Base-by-base conservation (phyloP, 352 stramenopile genomes). In the Hyaloperonospora arabidopsidis region DNA sequence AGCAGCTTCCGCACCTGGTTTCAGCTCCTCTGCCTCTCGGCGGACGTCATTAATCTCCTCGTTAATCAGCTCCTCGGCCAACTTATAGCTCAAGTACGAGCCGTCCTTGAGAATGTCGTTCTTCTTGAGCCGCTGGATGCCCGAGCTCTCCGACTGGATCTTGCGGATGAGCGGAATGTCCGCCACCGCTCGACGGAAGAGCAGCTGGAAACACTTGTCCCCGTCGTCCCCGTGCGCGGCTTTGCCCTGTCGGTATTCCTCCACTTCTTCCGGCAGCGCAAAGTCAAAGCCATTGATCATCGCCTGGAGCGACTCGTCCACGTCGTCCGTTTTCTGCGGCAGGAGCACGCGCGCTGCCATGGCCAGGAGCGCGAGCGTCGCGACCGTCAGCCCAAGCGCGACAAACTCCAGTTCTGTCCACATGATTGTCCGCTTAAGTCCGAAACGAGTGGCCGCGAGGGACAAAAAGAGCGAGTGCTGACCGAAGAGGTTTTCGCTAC, bases 211-310 rank as follows among this genome's bases (percentile, higher is more conserved):
- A 49, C 76, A 73, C 49, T 74, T 76, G 43, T 90, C 81, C 49
- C 60, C 67, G 40, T 93, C 74, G 15, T 76, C 70, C 8, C 76
- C 56, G 52, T 87, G 64, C 61, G 89, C 78, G 32, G 74, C 72
- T 45, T 83, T 84, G 49, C 74, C 65, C 61, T 83, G 74, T 47
- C 70, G 83, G 68, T 89, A 93, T 59, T 77, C 57, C 47, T 89
- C 83, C 45, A 89, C 77, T 54, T 93, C 79, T 25, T 89, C 76
- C 0, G 83, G 83, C 48, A 93, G 60, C 47, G 80, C 69, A 68
- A 93, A 90, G 76, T 93, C 83, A 49, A 93, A 93, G 65, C 83
- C 83, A 61, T 93, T 93, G 73, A 93, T 90, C 78, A 93, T 93
- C 45, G 78, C 79, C 25, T 93, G 79, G 43, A 93, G 72, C 54